Conservation (phyloP, 495 filamentous ascomycete genomes). For the Hypoxylon rickii region DNA sequence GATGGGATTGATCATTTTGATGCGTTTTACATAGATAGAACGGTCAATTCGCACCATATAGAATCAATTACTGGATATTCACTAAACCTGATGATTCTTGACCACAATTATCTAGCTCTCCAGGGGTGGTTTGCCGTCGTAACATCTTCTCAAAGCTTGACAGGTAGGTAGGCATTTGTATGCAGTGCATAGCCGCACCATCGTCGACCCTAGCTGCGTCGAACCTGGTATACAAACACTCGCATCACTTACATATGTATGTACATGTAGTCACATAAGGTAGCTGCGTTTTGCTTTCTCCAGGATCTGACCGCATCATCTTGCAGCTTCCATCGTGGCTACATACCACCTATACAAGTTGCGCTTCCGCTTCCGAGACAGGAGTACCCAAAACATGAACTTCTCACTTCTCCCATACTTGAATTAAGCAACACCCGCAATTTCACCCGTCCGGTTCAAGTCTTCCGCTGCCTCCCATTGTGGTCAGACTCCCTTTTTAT, state of each 20-base stretch:
- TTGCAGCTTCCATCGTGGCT: conserved; percentile 23
- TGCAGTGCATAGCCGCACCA: no score
- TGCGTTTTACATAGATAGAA: conserved; percentile 5
- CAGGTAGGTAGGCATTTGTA: not conserved
- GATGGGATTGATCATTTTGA: no score
- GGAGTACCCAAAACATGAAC: conserved; percentile 2
- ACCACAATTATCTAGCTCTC: conserved; percentile 4
- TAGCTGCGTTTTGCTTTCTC: conserved; percentile 19
- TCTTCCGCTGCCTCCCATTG: not conserved
- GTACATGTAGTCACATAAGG: no score
- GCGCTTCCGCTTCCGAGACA: conserved; percentile 8
- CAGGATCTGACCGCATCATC: conserved; percentile 17
- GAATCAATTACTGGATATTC: no score
- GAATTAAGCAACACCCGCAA: conserved; percentile 5
- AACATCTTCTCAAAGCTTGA: no score
- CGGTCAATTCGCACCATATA: no score
- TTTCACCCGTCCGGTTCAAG: conserved; percentile 8
- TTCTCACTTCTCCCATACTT: conserved; percentile 5
- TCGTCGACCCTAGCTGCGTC: conserved; percentile 3
- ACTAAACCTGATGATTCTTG: conserved; percentile 3
- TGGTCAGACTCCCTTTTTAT: not conserved
- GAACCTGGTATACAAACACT: no score
- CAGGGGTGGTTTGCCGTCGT: no score
- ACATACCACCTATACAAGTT: no score
- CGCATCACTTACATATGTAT: no score